phyloP scores from a whole-genome alignment of 2,329 filamentous ascomycete species.

The Aspergillus persii region DNA sequence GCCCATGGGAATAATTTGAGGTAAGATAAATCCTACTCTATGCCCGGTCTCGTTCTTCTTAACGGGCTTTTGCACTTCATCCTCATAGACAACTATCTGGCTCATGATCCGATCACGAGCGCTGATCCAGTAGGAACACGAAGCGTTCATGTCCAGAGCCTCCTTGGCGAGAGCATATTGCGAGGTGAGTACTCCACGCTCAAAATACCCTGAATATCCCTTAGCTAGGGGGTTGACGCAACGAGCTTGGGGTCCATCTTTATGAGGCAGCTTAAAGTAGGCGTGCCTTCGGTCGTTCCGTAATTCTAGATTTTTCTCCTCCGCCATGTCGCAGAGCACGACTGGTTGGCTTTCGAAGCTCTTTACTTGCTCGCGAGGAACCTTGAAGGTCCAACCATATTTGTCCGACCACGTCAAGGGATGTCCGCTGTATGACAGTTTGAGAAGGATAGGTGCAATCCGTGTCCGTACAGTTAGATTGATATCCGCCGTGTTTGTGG shows the following conservation, averaged over 20 bases:
- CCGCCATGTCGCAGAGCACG: constrained; percentile 69
- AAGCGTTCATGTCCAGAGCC: constrained; percentile 96
- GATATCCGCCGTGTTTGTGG: constrained; percentile 64
- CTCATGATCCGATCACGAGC: constrained; percentile 87
- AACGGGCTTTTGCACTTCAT: constrained; percentile 48
- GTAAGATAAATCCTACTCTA: constrained; percentile 78
- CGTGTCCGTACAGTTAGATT: constrained; percentile 81
- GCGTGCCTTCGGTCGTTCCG: constrained; percentile 63
- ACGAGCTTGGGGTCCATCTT: constrained; percentile 81
- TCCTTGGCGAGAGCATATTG: constrained; percentile 90
- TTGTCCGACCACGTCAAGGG: constrained; percentile 91
- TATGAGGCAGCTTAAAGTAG: constrained; percentile 95
- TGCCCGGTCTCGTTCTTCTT: constrained; percentile 16
- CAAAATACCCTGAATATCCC: constrained; percentile 85
- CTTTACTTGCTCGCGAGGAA: constrained; percentile 59
- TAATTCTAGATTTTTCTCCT: constrained; percentile 67
- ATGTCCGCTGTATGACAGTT: constrained; percentile 82
- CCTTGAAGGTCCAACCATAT: constrained; percentile 88
- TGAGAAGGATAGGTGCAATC: constrained; percentile 79
- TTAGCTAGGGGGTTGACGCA: constrained; percentile 90
- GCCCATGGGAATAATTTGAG: constrained; percentile 96
- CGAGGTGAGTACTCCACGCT: constrained; percentile 81
- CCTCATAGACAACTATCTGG: constrained; percentile 90
- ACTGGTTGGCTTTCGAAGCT: constrained; percentile 72
- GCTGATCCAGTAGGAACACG: constrained; percentile 98